Base-by-base conservation (phyloP, 2,329 filamentous ascomycete genomes). In the Sclerotinia nivalis region DNA sequence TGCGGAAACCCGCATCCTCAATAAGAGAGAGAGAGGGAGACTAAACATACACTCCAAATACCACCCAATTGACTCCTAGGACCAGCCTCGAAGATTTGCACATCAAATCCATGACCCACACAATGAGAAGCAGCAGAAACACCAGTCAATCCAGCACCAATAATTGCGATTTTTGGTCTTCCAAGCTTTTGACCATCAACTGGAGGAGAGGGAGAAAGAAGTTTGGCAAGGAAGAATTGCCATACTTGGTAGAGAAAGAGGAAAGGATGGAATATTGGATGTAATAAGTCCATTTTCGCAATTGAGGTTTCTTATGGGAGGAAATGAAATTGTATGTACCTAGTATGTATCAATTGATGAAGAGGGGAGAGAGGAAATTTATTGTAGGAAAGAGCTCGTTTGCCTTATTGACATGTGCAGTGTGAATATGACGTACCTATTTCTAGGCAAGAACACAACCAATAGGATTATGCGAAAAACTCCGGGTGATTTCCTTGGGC, bases 41-140 rank as follows among this genome's bases (percentile, higher is more conserved):
- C 25, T 18, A 37, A 28, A 40, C 87, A 78, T 81, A 91, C 89
- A 77, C 88, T 92, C 92, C 92, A 95, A 47, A 95, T 95, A 0
- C 92, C 92, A 22, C 92, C 92, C 0, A 96, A 79, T 34, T 87
- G 84, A 22, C 91, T 85, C 72, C 88, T 83, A 5, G 84, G 80
- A 1, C 91, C 90, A 10, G 88, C 87, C 78, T 96, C 93, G 73
- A 96, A 96, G 52, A 96, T 87, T 28, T 86, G 85, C 9, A 93
- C 90, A 72, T 96, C 91, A 74, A 95, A 95, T 58, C 92, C 92
- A 86, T 96, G 91, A 1, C 93, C 93, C 49, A 94, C 88, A 77
- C 91, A 93, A 78, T 96, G 93, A 1, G 91, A 88, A 0, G 93
- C 93, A 10, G 92, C 88, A 1, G 92, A 92, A 2, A 96, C 88